A percentile compares a stretch with the other conserved stretches of the same genome.
Evolutionary conservation across 2,329 filamentous ascomycete species (phyloP).

Genomic region (Cucurbitaria berberidis): DNA sequence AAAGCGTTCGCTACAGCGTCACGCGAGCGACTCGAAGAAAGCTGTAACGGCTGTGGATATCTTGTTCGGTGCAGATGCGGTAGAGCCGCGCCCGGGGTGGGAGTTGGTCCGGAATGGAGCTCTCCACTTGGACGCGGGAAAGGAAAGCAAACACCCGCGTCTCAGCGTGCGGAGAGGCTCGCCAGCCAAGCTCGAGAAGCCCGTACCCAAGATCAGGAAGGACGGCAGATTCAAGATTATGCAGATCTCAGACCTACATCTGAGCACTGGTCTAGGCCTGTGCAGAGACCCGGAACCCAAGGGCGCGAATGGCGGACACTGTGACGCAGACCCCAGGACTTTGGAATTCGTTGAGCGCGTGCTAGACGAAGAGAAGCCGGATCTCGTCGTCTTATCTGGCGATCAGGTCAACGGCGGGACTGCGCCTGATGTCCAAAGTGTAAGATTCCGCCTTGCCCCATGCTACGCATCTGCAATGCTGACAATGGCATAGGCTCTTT

Average conservation of each 20-base stretch:
- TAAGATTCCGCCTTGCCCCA: slow-evolving; percentile 48
- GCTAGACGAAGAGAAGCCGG: slow-evolving; percentile 90
- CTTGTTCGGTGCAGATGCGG: slow-evolving; percentile 87
- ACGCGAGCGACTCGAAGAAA: slow-evolving; percentile 75
- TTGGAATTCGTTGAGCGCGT: slow-evolving; percentile 85
- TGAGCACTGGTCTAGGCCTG: slow-evolving; percentile 84
- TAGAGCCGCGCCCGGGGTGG: slow-evolving; percentile 89
- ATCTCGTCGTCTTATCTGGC: slow-evolving; percentile 88
- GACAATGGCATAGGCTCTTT: slow-evolving; percentile 69
- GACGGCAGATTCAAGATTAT: slow-evolving; percentile 97
- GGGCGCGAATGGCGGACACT: slow-evolving; percentile 73
- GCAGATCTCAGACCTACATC: slow-evolving; percentile 91
- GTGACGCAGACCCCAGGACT: slow-evolving; percentile 90
- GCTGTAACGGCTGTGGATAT: slow-evolving; percentile 84
- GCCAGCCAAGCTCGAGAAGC: slow-evolving; percentile 68
- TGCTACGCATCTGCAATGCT: slow-evolving; percentile 4
- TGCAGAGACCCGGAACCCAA: slow-evolving; percentile 88
- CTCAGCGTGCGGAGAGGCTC: slow-evolving; percentile 79
- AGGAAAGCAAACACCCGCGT: slow-evolving; percentile 70
- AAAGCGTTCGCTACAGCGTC: slow-evolving; percentile 72
- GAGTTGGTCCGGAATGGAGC: slow-evolving; percentile 69
- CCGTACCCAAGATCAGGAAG: slow-evolving; percentile 77
- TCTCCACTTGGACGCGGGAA: slow-evolving; percentile 70
- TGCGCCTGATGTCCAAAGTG: slow-evolving; percentile 86
- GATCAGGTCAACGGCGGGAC: slow-evolving; percentile 97